phyloP scores from a whole-genome alignment of 2,329 filamentous ascomycete genomes.

The Alternaria triticina region DNA sequence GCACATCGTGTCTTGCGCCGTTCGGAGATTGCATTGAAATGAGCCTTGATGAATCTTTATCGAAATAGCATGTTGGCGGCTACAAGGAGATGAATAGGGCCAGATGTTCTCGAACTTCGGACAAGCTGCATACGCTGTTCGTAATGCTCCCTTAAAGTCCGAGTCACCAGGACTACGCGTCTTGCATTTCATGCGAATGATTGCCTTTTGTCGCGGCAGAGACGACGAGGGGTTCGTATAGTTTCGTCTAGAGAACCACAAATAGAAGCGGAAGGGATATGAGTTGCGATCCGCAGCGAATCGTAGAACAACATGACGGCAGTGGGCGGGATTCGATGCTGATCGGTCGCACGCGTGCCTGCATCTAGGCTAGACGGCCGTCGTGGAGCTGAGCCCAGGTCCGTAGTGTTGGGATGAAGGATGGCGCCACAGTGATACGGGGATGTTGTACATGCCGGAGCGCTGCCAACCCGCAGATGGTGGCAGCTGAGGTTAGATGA shows the following conservation, averaged over 20 bases:
- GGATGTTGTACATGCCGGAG: conserved; percentile 7
- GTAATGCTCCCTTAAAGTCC: conserved; percentile 21
- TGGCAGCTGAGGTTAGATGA: neutral
- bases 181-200: conserved; percentile 17
- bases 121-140: conserved; percentile 16
- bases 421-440: conserved; percentile 20
- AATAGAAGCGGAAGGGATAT: conserved; percentile 21
- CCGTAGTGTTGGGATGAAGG: conserved; percentile 21
- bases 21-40: conserved; percentile 28
- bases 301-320: conserved; percentile 2
- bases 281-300: conserved; percentile 13
- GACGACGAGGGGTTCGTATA: conserved; percentile 5
- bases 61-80: conserved; percentile 16
- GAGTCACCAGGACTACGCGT: conserved; percentile 14
- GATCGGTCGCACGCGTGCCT: conserved; percentile 20
- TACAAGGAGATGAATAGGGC: conserved; percentile 10
- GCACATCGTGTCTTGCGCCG: conserved; percentile 17
- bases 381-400: conserved; percentile 22
- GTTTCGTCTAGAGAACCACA: conserved; percentile 17
- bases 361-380: conserved; percentile 12
- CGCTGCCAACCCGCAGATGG: conserved; percentile 4
- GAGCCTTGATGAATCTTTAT: conserved; percentile 24
- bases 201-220: conserved; percentile 17
- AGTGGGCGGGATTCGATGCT: conserved; percentile 10
- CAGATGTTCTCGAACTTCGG: conserved; percentile 13